Evolutionary conservation across 2,329 filamentous ascomycete species (phyloP).

Genomic region (Mariannaea elegans): DNA sequence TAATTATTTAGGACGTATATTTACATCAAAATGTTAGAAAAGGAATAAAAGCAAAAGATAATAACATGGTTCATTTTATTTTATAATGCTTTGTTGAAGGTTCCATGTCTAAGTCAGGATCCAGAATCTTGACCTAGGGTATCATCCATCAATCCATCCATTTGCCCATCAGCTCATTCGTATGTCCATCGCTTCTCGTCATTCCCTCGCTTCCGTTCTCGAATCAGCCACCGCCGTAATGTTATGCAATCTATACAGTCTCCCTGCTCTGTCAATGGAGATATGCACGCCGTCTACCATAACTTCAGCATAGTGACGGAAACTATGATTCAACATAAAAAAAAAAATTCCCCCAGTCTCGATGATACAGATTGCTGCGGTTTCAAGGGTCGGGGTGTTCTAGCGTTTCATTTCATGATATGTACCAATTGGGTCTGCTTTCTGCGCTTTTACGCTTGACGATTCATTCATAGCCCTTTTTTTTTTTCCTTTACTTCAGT

Average conservation of each 20-base stretch:
- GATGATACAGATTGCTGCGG: not conserved
- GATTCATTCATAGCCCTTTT: not conserved
- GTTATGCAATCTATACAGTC: not conserved
- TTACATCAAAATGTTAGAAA: not conserved
- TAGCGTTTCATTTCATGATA: constrained; percentile 10
- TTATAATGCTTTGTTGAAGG: constrained; percentile 3
- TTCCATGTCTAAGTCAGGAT: constrained; percentile 34
- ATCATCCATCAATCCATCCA: constrained; percentile 36
- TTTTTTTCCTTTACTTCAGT: constrained; percentile 55
- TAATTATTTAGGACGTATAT: too few relatives aligned
- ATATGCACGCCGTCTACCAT: not conserved
- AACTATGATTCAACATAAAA: not conserved
- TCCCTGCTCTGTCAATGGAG: not conserved
- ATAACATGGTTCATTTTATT: not conserved
- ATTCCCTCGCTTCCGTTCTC: not conserved
- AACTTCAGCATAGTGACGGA: not conserved
- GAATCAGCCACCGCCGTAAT: not conserved
- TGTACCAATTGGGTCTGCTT: not conserved
- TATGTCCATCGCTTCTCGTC: constrained; percentile 14
- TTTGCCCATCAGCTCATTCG: not conserved
- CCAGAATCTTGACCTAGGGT: constrained; percentile 40
- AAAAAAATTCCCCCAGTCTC: not conserved
- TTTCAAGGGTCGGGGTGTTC: not conserved
- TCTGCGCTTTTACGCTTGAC: not conserved
- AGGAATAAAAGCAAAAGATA: not conserved